Evolutionary conservation across 1,284 basidiomycete genomes (phyloP).

Genomic region (Kwoniella shivajii): DNA sequence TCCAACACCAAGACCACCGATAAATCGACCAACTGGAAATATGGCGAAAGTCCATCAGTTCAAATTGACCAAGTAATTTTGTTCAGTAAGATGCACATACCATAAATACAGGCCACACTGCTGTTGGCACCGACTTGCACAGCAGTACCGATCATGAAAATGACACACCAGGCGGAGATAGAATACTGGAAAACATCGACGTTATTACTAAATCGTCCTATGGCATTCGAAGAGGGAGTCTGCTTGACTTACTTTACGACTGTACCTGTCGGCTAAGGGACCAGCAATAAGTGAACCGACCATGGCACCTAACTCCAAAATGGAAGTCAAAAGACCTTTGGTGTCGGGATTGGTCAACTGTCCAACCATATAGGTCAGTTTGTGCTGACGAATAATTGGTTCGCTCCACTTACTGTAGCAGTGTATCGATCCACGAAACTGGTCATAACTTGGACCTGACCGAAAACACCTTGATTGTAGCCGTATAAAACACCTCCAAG

Average conservation of each 20-base stretch:
- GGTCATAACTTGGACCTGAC: slow-evolving; percentile 51
- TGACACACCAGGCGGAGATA: slow-evolving; percentile 48
- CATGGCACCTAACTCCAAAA: slow-evolving; percentile 49
- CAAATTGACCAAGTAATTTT: not conserved
- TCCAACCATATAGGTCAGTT: no score
- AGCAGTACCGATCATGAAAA: slow-evolving; percentile 49
- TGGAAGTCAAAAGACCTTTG: slow-evolving; percentile 43
- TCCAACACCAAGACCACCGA: slow-evolving; percentile 52
- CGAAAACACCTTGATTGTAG: slow-evolving; percentile 51
- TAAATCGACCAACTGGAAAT: slow-evolving; percentile 42
- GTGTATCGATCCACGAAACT: slow-evolving; percentile 38
- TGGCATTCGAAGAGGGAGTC: no score
- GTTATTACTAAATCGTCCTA: no score
- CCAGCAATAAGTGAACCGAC: slow-evolving; percentile 48
- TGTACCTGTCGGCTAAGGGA: slow-evolving; percentile 45
- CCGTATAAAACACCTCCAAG: slow-evolving; percentile 53
- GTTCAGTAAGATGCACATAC: slow-evolving; percentile 20
- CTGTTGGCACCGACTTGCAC: slow-evolving; percentile 44
- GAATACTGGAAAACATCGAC: slow-evolving; percentile 32
- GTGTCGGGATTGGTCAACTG: slow-evolving; percentile 21
- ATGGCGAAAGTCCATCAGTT: not conserved
- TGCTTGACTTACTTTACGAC: slow-evolving; percentile 39
- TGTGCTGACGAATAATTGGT: no score
- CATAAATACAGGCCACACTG: slow-evolving; percentile 45
- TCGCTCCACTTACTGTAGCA: slow-evolving; percentile 32